phyloP scores from a whole-genome alignment of 306 rosid species.

The Prosopis cineraria region DNA sequence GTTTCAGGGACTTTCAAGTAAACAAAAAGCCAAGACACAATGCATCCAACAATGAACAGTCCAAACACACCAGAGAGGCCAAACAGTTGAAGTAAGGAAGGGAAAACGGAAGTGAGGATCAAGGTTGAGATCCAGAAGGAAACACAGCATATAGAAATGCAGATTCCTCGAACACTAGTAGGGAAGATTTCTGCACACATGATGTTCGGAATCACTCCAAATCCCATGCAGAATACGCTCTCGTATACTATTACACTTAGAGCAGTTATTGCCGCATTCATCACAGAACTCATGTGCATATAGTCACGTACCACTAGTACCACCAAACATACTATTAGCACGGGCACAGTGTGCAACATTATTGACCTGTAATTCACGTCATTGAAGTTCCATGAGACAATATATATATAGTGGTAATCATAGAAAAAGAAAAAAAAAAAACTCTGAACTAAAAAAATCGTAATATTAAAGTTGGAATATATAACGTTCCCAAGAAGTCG shows the following conservation, averaged over 20 bases:
- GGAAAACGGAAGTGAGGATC: slow-evolving; percentile 56
- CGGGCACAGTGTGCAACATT: slow-evolving; percentile 56
- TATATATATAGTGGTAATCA: neutral
- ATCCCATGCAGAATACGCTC: slow-evolving; percentile 65
- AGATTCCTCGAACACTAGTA: slow-evolving; percentile 62
- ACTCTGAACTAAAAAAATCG: neutral
- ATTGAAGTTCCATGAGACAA: neutral
- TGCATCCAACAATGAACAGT: slow-evolving; percentile 53
- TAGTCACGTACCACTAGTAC: slow-evolving; percentile 41
- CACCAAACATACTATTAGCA: slow-evolving; percentile 48
- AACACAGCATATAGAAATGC: slow-evolving; percentile 63
- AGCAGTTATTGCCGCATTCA: slow-evolving; percentile 54
- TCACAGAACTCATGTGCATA: slow-evolving; percentile 37
- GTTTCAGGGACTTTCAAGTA: slow-evolving; percentile 75
- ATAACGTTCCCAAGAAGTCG: neutral
- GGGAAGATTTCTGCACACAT: slow-evolving; percentile 72
- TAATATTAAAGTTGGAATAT: neutral
- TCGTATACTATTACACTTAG: slow-evolving; percentile 49
- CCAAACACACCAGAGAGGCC: slow-evolving; percentile 62
- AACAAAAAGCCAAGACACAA: slow-evolving; percentile 59
- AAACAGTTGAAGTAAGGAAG: slow-evolving; percentile 48
- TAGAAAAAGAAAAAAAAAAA: neutral
- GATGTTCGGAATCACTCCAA: slow-evolving; percentile 67
- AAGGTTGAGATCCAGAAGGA: slow-evolving; percentile 57
- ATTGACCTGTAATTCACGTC: slow-evolving; percentile 12